Evolutionary conservation across 2,329 filamentous ascomycete species (phyloP).

Genomic region (Colletotrichum brevisporum): DNA sequence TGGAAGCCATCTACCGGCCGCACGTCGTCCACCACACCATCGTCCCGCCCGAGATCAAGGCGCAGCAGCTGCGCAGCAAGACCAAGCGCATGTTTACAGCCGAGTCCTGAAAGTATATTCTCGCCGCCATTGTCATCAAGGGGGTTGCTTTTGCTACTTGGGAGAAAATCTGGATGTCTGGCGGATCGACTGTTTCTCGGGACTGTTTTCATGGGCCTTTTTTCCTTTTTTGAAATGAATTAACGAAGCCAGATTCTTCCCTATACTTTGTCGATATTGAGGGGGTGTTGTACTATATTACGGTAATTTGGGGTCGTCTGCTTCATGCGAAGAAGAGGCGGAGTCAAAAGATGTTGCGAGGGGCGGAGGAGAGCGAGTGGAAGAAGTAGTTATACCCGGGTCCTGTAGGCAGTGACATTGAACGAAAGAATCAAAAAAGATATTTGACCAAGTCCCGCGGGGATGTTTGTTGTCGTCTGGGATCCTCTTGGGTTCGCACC

Average conservation of each 20-base stretch:
- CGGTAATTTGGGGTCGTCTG: slow-evolving; percentile 8
- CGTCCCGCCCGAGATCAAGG: slow-evolving; percentile 78
- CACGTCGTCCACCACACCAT: slow-evolving; percentile 94
- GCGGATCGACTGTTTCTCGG: too few species aligned
- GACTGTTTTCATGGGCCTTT: background rate
- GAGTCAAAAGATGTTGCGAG: background rate
- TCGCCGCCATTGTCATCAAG: too few species aligned
- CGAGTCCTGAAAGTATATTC: slow-evolving; percentile 56
- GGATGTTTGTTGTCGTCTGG: background rate
- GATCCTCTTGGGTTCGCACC: too few species aligned
- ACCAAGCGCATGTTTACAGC: slow-evolving; percentile 81
- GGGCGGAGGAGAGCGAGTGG: background rate
- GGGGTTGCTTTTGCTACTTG: too few species aligned
- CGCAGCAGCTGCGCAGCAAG: slow-evolving; percentile 75
- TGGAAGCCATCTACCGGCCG: slow-evolving; percentile 90
- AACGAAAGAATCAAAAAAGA: background rate
- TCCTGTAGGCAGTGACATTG: background rate
- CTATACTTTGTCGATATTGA: background rate
- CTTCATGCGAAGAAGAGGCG: background rate
- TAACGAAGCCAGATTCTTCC: slow-evolving; percentile 29
- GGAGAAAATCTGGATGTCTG: too few species aligned
- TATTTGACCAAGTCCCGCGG: background rate
- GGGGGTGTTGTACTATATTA: slow-evolving; percentile 9
- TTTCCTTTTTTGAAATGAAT: slow-evolving; percentile 21
- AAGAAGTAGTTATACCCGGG: slow-evolving; percentile 23